A percentile compares a stretch with the other conserved stretches of the same genome.
Evolutionary conservation across 2,329 filamentous ascomycete species (phyloP).

Genomic region (Endoconidiophora polonica): DNA sequence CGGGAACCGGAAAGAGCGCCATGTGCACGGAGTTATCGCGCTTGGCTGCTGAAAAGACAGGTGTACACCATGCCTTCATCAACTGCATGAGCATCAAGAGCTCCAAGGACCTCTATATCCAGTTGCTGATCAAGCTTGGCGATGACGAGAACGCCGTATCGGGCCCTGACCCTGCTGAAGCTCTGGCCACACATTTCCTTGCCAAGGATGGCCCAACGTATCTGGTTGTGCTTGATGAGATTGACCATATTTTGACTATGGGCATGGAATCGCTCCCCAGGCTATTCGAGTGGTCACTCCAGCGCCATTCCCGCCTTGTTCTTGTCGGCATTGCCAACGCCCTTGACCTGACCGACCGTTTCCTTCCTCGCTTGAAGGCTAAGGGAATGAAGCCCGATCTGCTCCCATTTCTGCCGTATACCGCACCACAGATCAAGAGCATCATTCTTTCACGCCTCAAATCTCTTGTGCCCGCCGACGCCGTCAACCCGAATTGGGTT

Average conservation of each 20-base stretch:
- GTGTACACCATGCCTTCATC: conserved; percentile 58
- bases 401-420: conserved; percentile 86
- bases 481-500: conserved; percentile 40
- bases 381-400: conserved; percentile 81
- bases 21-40: conserved; percentile 68
- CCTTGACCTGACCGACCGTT: conserved; percentile 85
- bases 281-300: conserved; percentile 91
- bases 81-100: conserved; percentile 97
- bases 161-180: conserved; percentile 24
- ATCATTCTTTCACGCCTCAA: conserved; percentile 75
- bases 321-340: conserved; percentile 93
- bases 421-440: conserved; percentile 66
- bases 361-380: conserved; percentile 81
- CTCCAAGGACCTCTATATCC: conserved; percentile 69
- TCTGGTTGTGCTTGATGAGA: conserved; percentile 83
- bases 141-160: conserved; percentile 25
- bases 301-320: conserved; percentile 60
- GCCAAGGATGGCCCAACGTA: conserved; percentile 33
- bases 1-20: conserved; percentile 92
- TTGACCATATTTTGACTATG: conserved; percentile 80
- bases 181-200: conserved; percentile 10
- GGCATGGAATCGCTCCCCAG: conserved; percentile 81
- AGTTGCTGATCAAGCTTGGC: conserved; percentile 53
- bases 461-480: conserved; percentile 46
- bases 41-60: conserved; percentile 32